Conservation (phyloP, 1,284 basidiomycete species). For the Trametes versicolor region DNA sequence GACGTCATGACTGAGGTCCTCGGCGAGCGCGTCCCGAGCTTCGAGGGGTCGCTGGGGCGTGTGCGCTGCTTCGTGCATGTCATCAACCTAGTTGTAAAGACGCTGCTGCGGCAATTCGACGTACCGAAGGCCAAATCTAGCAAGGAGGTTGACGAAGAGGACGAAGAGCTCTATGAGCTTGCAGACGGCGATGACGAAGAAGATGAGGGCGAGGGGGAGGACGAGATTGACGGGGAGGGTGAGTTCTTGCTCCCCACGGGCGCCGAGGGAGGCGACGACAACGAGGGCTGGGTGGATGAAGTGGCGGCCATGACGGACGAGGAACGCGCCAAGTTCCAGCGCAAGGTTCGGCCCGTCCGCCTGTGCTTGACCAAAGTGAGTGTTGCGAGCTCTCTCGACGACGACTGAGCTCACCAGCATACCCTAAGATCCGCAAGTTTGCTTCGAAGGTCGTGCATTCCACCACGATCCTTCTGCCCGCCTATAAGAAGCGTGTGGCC, state of each 20-base stretch:
- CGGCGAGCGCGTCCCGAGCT: too few species aligned
- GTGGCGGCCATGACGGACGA: conserved; percentile 18
- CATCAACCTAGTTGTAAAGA: conserved; percentile 1
- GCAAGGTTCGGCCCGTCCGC: conserved; percentile 21
- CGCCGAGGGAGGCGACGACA: not conserved
- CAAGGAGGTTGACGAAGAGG: not conserved
- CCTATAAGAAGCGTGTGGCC: conserved; percentile 35
- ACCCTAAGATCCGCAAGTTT: conserved; percentile 40
- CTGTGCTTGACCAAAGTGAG: conserved; percentile 32
- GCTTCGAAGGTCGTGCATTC: conserved; percentile 44
- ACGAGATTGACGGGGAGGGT: not conserved
- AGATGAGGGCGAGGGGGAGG: not conserved
- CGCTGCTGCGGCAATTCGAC: not conserved
- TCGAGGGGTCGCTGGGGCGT: too few species aligned
- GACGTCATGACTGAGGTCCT: too few species aligned
- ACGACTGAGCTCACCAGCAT: not conserved
- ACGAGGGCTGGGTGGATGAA: conserved; percentile 25
- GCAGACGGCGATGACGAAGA: not conserved
- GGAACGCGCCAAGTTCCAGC: conserved; percentile 15
- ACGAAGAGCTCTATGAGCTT: not conserved
- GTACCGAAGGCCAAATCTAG: too few species aligned
- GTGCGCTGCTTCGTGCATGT: conserved; percentile 3
- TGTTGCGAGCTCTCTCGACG: not conserved
- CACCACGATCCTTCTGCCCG: conserved; percentile 44
- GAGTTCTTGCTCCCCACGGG: not conserved